A percentile compares a stretch with the other conserved stretches of the same genome.
Evolutionary conservation across 139 green algal genomes (phyloP).

Genomic region (Pseudopediastrum boryanum): DNA sequence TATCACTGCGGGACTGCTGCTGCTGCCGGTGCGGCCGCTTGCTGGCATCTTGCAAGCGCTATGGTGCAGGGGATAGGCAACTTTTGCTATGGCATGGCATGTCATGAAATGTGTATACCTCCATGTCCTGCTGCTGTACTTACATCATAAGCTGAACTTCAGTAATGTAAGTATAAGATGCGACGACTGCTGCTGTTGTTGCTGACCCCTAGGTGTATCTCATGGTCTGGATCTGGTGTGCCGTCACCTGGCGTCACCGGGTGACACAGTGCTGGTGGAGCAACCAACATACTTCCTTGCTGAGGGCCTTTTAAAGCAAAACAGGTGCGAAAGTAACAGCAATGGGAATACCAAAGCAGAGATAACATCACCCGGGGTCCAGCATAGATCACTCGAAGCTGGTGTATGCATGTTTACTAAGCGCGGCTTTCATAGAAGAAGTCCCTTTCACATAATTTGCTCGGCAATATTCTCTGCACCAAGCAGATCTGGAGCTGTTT

Average conservation of each 20-base stretch:
- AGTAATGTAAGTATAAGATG: not conserved
- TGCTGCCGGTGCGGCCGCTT: not conserved
- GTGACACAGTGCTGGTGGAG: constrained; percentile 48
- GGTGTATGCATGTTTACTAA: not conserved
- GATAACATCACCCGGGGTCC: no score
- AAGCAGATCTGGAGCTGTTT: constrained; percentile 1
- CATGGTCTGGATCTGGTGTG: constrained; percentile 49
- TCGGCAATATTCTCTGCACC: not conserved
- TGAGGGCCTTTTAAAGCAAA: constrained; percentile 27
- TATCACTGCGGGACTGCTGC: not conserved
- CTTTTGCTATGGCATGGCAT: not conserved
- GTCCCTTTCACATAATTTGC: not conserved
- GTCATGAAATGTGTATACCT: not conserved
- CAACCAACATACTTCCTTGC: constrained; percentile 57
- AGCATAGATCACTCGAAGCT: not conserved
- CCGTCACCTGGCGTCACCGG: constrained; percentile 29
- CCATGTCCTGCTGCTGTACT: not conserved
- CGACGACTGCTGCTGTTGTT: no score
- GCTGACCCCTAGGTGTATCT: constrained; percentile 39
- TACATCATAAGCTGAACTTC: not conserved
- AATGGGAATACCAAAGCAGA: no score
- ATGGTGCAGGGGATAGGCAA: not conserved
- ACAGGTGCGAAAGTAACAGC: no score
- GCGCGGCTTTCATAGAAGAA: not conserved
- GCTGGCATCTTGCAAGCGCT: no score